Evolutionary conservation across 306 rosid genomes (phyloP).

Genomic region (apple (Malus domestica)): ASM211411v1 NC_041804.1:5030501-5031000

Average conservation of each 20-base stretch:
- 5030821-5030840: background rate
- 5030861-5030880: background rate
- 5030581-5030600: background rate
- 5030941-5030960: slow-evolving; percentile 90
- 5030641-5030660: slow-evolving; percentile 68
- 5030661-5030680: slow-evolving; percentile 94
- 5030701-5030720: slow-evolving; percentile 83
- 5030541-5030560: too few relatives aligned
- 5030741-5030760: slow-evolving; percentile 6
- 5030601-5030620: slow-evolving; percentile 68
- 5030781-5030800: background rate
- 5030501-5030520: slow-evolving; percentile 21
- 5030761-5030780: background rate
- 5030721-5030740: slow-evolving; percentile 10
- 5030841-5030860: background rate
- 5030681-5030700: slow-evolving; percentile 98
- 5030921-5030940: slow-evolving; percentile 89
- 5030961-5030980: slow-evolving; percentile 44
- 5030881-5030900: slow-evolving; percentile 77
- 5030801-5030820: background rate
- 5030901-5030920: slow-evolving; percentile 87
- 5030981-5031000: slow-evolving; percentile 61
- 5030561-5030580: background rate
- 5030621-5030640: slow-evolving; percentile 53
- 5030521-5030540: background rate